A percentile compares a stretch with the other conserved stretches of the same genome.
These are phyloP conservation scores for Ligustrum vulgare DNA, from an alignment of 257 asterid genomes.

Conservation along the genomic window DNA sequence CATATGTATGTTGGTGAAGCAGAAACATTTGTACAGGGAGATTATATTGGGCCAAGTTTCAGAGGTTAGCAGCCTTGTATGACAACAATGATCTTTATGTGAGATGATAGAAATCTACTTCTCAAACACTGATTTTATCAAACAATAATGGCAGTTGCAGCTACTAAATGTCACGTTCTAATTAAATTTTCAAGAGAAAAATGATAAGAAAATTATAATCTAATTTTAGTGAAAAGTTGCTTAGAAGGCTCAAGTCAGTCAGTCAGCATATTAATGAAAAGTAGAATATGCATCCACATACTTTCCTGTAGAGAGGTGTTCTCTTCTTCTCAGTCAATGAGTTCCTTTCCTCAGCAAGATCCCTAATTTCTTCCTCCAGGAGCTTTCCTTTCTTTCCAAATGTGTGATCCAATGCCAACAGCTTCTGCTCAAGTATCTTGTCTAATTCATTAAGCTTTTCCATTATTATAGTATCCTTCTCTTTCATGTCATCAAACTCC, in stretches of 20 bases:
- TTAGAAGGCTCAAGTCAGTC: neutral
- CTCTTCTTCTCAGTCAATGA: constrained; percentile 82
- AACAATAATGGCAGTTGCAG: neutral
- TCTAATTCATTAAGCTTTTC: constrained; percentile 76
- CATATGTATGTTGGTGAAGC: neutral
- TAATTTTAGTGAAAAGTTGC: constrained; percentile 3
- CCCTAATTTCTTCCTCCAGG: constrained; percentile 88
- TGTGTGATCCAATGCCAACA: constrained; percentile 80
- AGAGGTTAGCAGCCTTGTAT: neutral
- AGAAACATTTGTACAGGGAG: neutral
- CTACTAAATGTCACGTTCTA: neutral
- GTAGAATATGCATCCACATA: constrained; percentile 32
- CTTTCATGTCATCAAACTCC: constrained; percentile 78
- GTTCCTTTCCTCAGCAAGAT: constrained; percentile 97
- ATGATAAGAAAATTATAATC: neutral
- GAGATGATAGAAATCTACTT: neutral
- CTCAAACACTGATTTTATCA: neutral
- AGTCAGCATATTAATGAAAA: neutral
- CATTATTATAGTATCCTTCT: constrained; percentile 71
- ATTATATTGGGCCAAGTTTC: neutral
- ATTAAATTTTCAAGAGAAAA: neutral
- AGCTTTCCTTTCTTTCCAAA: constrained; percentile 86
- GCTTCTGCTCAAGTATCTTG: constrained; percentile 68
- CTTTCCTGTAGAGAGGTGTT: constrained; percentile 82
- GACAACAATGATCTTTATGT: neutral